Percentiles rank a stretch among this genome's conserved stretches.
These are phyloP conservation scores for Furcasterigmium sp. DNA, from an alignment of 2,329 filamentous ascomycete species.

Conservation along the genomic window DNA sequence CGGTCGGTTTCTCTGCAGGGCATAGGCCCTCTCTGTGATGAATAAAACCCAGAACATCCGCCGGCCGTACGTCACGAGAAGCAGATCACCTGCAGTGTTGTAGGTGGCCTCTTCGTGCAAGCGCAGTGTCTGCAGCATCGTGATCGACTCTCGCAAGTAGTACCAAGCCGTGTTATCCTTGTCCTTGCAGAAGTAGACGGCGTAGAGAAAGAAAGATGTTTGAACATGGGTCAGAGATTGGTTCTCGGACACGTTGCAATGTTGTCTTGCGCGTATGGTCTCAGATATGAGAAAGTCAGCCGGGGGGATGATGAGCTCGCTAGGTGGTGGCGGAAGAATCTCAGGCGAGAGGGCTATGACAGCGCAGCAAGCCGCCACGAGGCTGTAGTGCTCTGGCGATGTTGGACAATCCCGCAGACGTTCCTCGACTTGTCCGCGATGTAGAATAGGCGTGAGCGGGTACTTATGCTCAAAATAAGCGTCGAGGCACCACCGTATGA, in stretches of 20 bases:
- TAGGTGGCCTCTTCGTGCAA: constrained; percentile 23
- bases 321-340: constrained; percentile 10
- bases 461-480: constrained; percentile 28
- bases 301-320: constrained; percentile 8
- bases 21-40: constrained; percentile 25
- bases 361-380: constrained; percentile 21
- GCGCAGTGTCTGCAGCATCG: constrained; percentile 18
- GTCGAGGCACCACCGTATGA: constrained; percentile 19
- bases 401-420: constrained; percentile 8
- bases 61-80: constrained; percentile 16
- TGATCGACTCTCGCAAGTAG: constrained; percentile 23
- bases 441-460: constrained; percentile 24
- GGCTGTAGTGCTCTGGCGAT: constrained; percentile 17
- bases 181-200: constrained; percentile 20
- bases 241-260: constrained; percentile 17
- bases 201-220: constrained; percentile 26
- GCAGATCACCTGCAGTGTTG: background rate
- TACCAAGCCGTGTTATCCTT: constrained; percentile 28
- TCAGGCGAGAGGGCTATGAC: constrained; percentile 21
- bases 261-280: constrained; percentile 16
- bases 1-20: constrained; percentile 21
- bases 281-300: constrained; percentile 20
- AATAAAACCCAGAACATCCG: constrained; percentile 24
- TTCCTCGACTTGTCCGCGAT: constrained; percentile 15
- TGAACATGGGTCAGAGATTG: constrained; percentile 20